Evolutionary conservation across 73 alveolate species (phyloP).

Genomic region (Stentor roeselii): DNA sequence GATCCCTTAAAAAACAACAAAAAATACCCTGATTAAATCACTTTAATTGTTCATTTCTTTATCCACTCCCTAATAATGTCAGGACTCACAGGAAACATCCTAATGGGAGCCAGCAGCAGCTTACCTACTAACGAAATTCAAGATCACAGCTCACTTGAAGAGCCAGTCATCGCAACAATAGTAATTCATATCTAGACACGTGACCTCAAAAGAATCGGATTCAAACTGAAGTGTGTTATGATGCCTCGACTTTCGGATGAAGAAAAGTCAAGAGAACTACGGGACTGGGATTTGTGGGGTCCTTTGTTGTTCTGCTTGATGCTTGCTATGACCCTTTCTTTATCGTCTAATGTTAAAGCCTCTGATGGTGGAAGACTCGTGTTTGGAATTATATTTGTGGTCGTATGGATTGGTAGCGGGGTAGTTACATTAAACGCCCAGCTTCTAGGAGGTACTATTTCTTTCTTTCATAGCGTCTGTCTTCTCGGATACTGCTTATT

Average conservation of each 20-base stretch:
- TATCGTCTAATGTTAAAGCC: conserved; percentile 15
- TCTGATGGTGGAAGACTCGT: conserved; percentile 34
- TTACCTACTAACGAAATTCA: conserved; percentile 34
- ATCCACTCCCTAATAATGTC: background rate
- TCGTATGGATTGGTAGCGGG: conserved; percentile 95
- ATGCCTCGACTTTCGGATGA: conserved; percentile 53
- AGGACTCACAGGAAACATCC: background rate
- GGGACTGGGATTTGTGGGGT: conserved; percentile 99
- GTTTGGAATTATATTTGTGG: conserved; percentile 81
- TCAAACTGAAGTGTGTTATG: conserved; percentile 85
- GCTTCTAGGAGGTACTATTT: conserved; percentile 87
- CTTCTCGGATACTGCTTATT: conserved; percentile 95
- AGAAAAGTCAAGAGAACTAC: conserved; percentile 77
- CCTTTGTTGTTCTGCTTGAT: conserved; percentile 87
- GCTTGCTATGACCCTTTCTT: conserved; percentile 54
- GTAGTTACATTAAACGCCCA: conserved; percentile 89
- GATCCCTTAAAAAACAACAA: background rate
- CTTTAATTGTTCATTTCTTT: background rate
- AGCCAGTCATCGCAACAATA: conserved; percentile 86
- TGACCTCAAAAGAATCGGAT: conserved; percentile 87
- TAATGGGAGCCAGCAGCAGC: background rate
- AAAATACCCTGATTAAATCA: background rate
- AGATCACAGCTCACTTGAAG: conserved; percentile 74
- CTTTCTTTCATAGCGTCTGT: conserved; percentile 89
- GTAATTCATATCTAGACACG: conserved; percentile 64